A percentile compares a stretch with the other conserved stretches of the same genome.
Evolutionary conservation across 2,329 filamentous ascomycete species (phyloP).

Genomic region (Fusarium paranaense): DNA sequence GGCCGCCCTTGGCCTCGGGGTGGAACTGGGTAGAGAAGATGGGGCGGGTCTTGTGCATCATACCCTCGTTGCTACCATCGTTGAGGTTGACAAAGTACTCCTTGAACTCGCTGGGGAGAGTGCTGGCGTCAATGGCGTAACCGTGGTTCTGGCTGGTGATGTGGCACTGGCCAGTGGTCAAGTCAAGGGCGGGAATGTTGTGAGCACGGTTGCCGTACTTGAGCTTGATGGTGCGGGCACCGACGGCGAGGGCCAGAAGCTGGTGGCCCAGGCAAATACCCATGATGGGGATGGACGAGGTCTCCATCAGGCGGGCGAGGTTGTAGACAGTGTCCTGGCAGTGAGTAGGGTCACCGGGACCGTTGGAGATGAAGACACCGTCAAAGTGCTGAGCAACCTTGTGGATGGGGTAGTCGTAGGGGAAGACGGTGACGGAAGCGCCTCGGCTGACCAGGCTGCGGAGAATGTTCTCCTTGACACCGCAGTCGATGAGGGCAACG

Average conservation of each 20-base stretch:
- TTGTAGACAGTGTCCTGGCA: constrained; percentile 96
- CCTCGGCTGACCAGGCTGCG: constrained; percentile 93
- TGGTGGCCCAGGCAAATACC: constrained; percentile 98
- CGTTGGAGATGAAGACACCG: constrained; percentile 99
- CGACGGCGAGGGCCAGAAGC: constrained; percentile 88
- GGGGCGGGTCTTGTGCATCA: constrained; percentile 95
- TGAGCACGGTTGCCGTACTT: constrained; percentile 99
- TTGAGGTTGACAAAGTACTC: constrained; percentile 99
- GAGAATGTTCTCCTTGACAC: constrained; percentile 99
- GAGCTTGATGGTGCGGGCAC: constrained; percentile 93
- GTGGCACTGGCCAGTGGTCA: constrained; percentile 97
- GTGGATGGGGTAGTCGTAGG: constrained; percentile 97
- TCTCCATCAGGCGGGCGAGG: constrained; percentile 89
- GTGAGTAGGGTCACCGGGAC: constrained; percentile 96
- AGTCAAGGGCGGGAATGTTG: constrained; percentile 95
- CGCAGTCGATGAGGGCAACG: constrained; percentile 95
- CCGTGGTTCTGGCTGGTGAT: constrained; percentile 99
- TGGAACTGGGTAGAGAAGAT: constrained; percentile 99
- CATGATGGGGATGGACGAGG: constrained; percentile 92
- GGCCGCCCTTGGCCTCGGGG: constrained; percentile 96
- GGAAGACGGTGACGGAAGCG: constrained; percentile 92
- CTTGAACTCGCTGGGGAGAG: constrained; percentile 88
- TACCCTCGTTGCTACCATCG: constrained; percentile 95
- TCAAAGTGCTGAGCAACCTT: constrained; percentile 98
- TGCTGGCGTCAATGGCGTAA: constrained; percentile 90